phyloP scores from a whole-genome alignment of 106 monocot species.

The Apostasia shenzhenica region DNA sequence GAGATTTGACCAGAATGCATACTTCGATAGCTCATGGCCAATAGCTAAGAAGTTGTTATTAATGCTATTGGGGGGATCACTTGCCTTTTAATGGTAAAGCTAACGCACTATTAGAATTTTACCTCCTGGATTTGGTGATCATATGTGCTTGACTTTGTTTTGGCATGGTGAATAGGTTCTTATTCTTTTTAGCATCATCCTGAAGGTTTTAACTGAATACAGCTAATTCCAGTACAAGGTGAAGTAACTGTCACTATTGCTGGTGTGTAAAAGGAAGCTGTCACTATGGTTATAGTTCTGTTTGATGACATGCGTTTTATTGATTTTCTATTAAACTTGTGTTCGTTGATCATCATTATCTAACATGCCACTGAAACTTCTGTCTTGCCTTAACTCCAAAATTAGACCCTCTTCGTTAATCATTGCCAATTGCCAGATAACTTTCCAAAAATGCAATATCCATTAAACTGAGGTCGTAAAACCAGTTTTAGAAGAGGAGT shows the following conservation, averaged over 20 bases:
- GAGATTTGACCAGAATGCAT: conserved; percentile 52
- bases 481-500: too few species aligned
- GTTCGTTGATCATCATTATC: too few species aligned
- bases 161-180: neutral
- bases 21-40: conserved; percentile 78
- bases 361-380: too few species aligned
- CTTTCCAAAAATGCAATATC: too few species aligned
- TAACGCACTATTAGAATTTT: neutral
- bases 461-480: too few species aligned
- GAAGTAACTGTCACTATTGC: conserved; percentile 92
- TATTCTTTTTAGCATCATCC: conserved; percentile 10
- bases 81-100: conserved; percentile 87
- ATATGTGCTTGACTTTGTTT: neutral
- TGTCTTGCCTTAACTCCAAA: too few species aligned
- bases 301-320: neutral
- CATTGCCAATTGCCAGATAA: too few species aligned
- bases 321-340: too few species aligned
- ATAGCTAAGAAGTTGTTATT: conserved; percentile 59
- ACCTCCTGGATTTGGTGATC: neutral
- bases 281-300: conserved; percentile 71
- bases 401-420: too few species aligned
- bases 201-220: conserved; percentile 95
- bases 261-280: conserved; percentile 92
- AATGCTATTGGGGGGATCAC: conserved; percentile 68
- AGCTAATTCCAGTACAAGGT: conserved; percentile 86